Evolutionary conservation across 257 asterid species (phyloP).

Genomic region (Schizonepeta tenuifolia): DNA sequence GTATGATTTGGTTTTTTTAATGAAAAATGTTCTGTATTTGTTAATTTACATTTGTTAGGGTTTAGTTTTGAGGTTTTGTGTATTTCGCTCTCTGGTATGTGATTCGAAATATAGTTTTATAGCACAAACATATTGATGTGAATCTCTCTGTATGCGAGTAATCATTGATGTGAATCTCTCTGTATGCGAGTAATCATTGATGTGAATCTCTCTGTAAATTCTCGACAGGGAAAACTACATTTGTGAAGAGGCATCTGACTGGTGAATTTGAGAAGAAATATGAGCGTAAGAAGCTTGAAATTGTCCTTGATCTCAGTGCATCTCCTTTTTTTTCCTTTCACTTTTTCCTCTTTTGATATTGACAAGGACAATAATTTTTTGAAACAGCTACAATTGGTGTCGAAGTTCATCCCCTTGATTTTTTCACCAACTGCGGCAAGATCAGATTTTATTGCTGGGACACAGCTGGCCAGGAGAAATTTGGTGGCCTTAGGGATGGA

Average conservation of each 20-base stretch:
- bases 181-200: too few relatives aligned
- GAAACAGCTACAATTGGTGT: slow-evolving; percentile 83
- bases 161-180: neutral
- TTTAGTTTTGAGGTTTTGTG: neutral
- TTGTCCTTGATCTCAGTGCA: neutral
- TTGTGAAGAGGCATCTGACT: slow-evolving; percentile 88
- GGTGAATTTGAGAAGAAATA: slow-evolving; percentile 97
- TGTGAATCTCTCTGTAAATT: neutral
- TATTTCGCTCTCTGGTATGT: neutral
- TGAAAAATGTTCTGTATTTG: too few relatives aligned
- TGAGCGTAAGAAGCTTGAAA: slow-evolving; percentile 58
- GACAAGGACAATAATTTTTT: neutral
- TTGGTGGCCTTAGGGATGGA: slow-evolving; percentile 96
- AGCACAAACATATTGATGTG: neutral
- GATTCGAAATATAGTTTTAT: neutral
- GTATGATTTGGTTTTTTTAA: neutral
- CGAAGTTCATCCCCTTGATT: slow-evolving; percentile 90
- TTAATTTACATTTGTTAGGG: neutral
- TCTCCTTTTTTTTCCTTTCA: neutral
- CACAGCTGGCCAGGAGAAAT: slow-evolving; percentile 94
- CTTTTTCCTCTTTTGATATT: neutral
- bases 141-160: neutral
- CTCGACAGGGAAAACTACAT: slow-evolving; percentile 75
- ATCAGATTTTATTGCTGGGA: slow-evolving; percentile 91
- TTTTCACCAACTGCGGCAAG: slow-evolving; percentile 80